Percentiles rank a stretch among this genome's conserved stretches.
Evolutionary conservation across 2,329 filamentous ascomycete species (phyloP).

Genomic region (Uncinocarpus reesii): DNA sequence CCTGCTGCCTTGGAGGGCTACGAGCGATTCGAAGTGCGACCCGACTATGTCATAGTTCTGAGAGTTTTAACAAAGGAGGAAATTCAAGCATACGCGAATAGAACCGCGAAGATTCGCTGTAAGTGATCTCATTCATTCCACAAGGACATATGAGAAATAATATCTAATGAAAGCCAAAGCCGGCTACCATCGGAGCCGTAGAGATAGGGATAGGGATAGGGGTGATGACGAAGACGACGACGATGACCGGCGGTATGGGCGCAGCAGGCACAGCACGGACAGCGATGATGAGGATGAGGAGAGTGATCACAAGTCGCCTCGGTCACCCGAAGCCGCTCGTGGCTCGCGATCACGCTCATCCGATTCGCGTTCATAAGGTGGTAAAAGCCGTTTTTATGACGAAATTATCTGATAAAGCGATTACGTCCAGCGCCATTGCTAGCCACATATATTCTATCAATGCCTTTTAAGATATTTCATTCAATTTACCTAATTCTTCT

Average conservation of each 20-base stretch:
- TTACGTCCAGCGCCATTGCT: too few species aligned
- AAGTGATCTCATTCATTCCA: constrained; percentile 25
- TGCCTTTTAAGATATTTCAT: too few species aligned
- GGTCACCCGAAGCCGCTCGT: constrained; percentile 18
- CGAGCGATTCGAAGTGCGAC: constrained; percentile 82
- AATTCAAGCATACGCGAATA: constrained; percentile 74
- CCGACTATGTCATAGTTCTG: constrained; percentile 87
- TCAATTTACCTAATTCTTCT: too few species aligned
- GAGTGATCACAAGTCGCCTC: too few species aligned
- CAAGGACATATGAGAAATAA: background rate
- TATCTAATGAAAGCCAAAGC: background rate
- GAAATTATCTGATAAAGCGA: too few species aligned
- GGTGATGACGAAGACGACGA: background rate
- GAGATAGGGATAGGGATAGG: background rate
- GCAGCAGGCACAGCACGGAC: constrained; percentile 16
- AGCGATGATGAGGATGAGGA: constrained; percentile 26
- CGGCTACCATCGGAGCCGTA: background rate
- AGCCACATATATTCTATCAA: too few species aligned
- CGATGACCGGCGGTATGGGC: background rate
- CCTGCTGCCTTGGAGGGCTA: constrained; percentile 75
- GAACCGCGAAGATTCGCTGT: constrained; percentile 74
- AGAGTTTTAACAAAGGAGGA: constrained; percentile 79
- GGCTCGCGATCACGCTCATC: background rate
- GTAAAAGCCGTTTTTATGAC: background rate
- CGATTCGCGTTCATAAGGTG: background rate